Conservation (phyloP, 345 rosid species). For the Pistacia atlantica region DNA sequence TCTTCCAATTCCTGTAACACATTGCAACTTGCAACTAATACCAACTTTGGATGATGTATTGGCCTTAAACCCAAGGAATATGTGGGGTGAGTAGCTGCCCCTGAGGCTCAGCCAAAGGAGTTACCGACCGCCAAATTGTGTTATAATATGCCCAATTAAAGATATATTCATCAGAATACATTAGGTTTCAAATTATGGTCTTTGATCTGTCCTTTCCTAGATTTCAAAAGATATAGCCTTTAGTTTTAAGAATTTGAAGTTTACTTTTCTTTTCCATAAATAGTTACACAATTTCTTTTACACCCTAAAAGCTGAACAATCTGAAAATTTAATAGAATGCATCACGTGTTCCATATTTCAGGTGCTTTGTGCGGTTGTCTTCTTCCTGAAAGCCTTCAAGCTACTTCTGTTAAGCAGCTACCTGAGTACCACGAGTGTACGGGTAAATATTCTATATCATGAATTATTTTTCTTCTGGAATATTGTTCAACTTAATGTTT, state of each 20-base stretch:
- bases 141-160: background rate
- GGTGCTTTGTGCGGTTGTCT: slow-evolving; percentile 72
- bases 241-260: background rate
- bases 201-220: background rate
- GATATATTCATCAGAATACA: background rate
- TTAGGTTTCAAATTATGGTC: background rate
- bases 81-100: background rate
- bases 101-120: background rate
- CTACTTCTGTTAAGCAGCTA: slow-evolving; percentile 60
- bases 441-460: slow-evolving; percentile 26
- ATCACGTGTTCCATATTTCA: slow-evolving; percentile 27
- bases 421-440: slow-evolving; percentile 56
- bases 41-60: background rate
- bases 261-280: background rate
- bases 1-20: background rate
- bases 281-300: background rate
- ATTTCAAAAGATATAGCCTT: background rate
- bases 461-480: background rate
- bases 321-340: slow-evolving; percentile 3
- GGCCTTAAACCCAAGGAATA: background rate
- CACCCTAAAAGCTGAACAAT: background rate
- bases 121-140: background rate
- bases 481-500: background rate
- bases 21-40: background rate
- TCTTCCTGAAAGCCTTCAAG: slow-evolving; percentile 86